Evolutionary conservation across 73 alveolate species (phyloP).

Genomic region (Paramecium octaurelia): DNA sequence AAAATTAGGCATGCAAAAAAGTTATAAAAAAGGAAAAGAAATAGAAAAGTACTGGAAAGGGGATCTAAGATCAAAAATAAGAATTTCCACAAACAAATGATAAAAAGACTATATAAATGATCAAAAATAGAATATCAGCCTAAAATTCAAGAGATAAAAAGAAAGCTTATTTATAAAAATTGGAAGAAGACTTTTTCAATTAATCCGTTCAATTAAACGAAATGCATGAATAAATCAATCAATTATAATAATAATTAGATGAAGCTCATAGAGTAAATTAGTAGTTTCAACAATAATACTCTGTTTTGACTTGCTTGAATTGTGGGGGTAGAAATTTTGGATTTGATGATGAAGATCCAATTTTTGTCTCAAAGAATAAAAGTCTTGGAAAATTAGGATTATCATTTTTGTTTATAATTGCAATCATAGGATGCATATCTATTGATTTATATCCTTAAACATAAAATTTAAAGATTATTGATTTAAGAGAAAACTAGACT

Average conservation of each 20-base stretch:
- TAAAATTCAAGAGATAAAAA: constrained; percentile 50
- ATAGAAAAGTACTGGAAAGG: not conserved
- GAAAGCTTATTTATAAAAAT: not conserved
- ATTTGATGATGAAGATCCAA: not conserved
- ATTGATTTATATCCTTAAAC: not conserved
- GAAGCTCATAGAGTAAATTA: not conserved
- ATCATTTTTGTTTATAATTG: not conserved
- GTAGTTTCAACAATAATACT: not conserved
- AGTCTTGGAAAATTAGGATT: not conserved
- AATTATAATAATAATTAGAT: not conserved
- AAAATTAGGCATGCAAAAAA: not conserved
- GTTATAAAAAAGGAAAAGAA: not conserved
- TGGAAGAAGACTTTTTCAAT: not conserved
- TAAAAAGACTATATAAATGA: constrained; percentile 12
- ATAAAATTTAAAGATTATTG: not conserved
- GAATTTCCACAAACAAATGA: not conserved
- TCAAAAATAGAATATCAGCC: constrained; percentile 59
- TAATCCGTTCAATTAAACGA: not conserved
- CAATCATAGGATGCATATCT: not conserved
- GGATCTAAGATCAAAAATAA: not conserved
- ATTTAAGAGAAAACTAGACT: not conserved
- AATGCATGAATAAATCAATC: not conserved
- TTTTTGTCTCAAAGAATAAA: not conserved
- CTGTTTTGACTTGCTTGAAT: not conserved
- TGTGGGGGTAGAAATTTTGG: not conserved